phyloP scores from a whole-genome alignment of 2,329 filamentous ascomycete species.

The Emergomyces africanus region DNA sequence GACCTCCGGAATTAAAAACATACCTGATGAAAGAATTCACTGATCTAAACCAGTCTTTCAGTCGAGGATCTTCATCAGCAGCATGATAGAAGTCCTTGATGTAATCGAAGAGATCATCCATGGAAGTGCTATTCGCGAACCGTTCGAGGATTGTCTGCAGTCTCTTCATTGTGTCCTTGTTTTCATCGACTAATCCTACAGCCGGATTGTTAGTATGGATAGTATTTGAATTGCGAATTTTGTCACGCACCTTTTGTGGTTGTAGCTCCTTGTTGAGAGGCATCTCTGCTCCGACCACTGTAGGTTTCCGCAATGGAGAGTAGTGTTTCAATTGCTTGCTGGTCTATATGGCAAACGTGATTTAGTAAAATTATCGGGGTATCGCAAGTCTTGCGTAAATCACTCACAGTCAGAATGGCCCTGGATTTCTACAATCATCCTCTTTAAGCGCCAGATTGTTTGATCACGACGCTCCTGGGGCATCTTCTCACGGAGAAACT shows the following conservation, averaged over 20 bases:
- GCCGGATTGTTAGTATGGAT: neutral
- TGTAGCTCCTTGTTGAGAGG: constrained; percentile 52
- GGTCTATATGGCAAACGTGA: constrained; percentile 38
- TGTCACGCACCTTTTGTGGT: constrained; percentile 60
- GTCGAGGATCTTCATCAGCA: constrained; percentile 72
- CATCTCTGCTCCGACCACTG: constrained; percentile 54
- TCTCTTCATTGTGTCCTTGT: constrained; percentile 37
- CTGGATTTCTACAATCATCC: constrained; percentile 95
- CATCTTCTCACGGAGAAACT: constrained; percentile 77
- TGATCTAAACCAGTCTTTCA: constrained; percentile 78
- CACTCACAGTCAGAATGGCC: constrained; percentile 72
- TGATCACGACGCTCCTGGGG: constrained; percentile 88
- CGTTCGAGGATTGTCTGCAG: constrained; percentile 74
- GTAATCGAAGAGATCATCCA: constrained; percentile 71
- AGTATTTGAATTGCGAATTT: constrained; percentile 12
- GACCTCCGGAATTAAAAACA: neutral
- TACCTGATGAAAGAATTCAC: constrained; percentile 58
- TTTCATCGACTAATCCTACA: constrained; percentile 25
- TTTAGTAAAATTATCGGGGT: constrained; percentile 3
- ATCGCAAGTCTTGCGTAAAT: neutral
- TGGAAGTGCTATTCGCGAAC: constrained; percentile 88
- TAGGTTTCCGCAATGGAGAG: constrained; percentile 78
- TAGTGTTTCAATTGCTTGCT: constrained; percentile 79
- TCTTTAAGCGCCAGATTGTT: constrained; percentile 84
- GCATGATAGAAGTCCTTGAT: constrained; percentile 78